Evolutionary conservation across 805 yeast genomes (phyloP), one percentile per base, ranked within the genome.

Genomic region (Huiozyma naganishii): DNA sequence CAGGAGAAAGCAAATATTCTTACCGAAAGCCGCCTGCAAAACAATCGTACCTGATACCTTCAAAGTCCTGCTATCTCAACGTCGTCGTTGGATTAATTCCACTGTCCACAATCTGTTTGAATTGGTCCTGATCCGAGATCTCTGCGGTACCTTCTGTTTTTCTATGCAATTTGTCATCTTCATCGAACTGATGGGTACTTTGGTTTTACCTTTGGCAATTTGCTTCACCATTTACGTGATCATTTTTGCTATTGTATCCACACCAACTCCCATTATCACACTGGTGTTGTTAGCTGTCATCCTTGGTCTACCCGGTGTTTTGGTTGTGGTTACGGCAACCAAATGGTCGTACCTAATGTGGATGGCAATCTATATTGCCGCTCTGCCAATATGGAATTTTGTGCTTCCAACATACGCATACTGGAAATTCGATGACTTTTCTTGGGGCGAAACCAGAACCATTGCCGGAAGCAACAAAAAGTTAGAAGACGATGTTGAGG

Each of bases 21-120:
- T 89, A 7, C 82, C 95, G 2, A 86, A 86, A 59, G 96, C 96
- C 4, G 90, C 84, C 4, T 88, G 96, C 67, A 86, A 86, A 57
- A 88, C 97, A 0, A 66, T 87, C 48, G 96, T 82, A 11, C 97
- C 97, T 0, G 83, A 80, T 52, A 72, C 72, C 41, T 88, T 88
- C 62, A 72, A 66, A 50, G 92, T 88, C 39, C 69, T 88, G 50
- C 69, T 88, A 38, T 88, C 95, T 1, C 97, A 88, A 62, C 81
- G 97, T 62, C 85, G 97, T 68, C 83, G 97, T 61, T 88, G 97
- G 97, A 88, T 88, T 54, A 88, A 88, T 63, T 88, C 96, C 4
- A 88, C 97, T 0, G 90, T 88, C 35, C 97, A 88, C 64, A 88
- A 88, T 58, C 73, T 88, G 63, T 74, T 89, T 79, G 97, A 88